These are phyloP conservation scores for Allium cepa DNA, from an alignment of 106 monocot species.

Conservation along the genomic window DNA sequence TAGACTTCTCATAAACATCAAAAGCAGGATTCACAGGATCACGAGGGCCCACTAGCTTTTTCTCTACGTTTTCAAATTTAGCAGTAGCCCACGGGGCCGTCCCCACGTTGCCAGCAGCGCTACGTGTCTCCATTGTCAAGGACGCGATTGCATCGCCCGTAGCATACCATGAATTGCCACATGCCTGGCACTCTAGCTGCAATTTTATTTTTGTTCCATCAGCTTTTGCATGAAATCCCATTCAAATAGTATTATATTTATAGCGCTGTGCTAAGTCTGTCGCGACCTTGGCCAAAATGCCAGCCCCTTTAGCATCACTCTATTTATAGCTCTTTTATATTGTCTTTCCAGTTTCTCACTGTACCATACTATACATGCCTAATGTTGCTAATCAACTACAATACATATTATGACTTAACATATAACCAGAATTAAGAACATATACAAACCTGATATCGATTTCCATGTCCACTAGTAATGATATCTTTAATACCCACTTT, in stretches of 20 bases:
- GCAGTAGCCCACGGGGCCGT: conserved; percentile 79
- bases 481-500: conserved; percentile 87
- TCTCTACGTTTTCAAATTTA: conserved; percentile 73
- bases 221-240: too few relatives aligned
- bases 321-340: too few relatives aligned
- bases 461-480: conserved; percentile 80
- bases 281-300: too few relatives aligned
- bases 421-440: too few relatives aligned
- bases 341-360: too few relatives aligned
- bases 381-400: too few relatives aligned
- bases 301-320: too few relatives aligned
- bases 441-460: conserved; percentile 73
- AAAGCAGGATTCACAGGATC: conserved; percentile 40
- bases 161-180: conserved; percentile 75
- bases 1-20: conserved; percentile 46
- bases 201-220: background rate
- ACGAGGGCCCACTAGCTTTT: conserved; percentile 60
- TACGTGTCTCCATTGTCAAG: conserved; percentile 60
- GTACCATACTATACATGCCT: too few relatives aligned
- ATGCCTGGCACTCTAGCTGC: conserved; percentile 77
- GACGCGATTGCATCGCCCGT: conserved; percentile 66
- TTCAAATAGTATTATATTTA: too few relatives aligned
- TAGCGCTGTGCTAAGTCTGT: too few relatives aligned
- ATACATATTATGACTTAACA: too few relatives aligned
- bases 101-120: conserved; percentile 50